phyloP scores from a whole-genome alignment of 768 basidiomycete species.

The Dentipellis fragilis region DNA sequence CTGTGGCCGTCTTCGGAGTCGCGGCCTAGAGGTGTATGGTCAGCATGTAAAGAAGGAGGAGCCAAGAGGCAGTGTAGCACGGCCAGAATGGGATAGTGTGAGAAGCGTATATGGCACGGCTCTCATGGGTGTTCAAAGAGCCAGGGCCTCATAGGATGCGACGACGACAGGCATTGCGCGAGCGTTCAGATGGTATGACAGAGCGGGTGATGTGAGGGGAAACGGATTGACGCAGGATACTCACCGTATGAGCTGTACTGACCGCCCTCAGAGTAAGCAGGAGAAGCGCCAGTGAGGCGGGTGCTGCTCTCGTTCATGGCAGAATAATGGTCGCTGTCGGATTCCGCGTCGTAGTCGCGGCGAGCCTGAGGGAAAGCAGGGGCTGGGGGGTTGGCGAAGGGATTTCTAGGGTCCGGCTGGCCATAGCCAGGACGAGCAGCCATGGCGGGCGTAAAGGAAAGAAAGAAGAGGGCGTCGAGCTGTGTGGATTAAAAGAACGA shows the following conservation, averaged over 20 bases:
- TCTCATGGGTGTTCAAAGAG: too few species aligned
- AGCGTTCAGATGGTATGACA: too few species aligned
- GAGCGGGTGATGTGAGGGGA: too few species aligned
- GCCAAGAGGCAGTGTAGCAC: too few species aligned
- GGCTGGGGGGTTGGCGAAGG: slow-evolving; percentile 18
- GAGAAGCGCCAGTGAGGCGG: slow-evolving; percentile 4
- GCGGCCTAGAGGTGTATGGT: slow-evolving; percentile 16
- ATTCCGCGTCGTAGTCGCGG: slow-evolving; percentile 16
- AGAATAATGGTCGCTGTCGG: slow-evolving; percentile 14
- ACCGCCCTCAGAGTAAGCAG: slow-evolving; percentile 10
- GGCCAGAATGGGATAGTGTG: too few species aligned
- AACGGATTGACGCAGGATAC: not conserved
- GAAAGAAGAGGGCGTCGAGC: slow-evolving; percentile 1
- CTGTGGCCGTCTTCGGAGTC: slow-evolving; percentile 22
- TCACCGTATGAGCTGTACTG: slow-evolving; percentile 14
- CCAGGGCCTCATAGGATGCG: too few species aligned
- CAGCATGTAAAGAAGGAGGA: not conserved
- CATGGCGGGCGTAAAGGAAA: slow-evolving; percentile 17
- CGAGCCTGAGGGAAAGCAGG: slow-evolving; percentile 15
- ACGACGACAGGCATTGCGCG: too few species aligned
- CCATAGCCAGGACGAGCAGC: slow-evolving; percentile 25
- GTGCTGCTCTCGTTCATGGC: slow-evolving; percentile 14
- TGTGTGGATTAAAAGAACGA: slow-evolving; percentile 9
- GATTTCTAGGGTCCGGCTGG: slow-evolving; percentile 22
- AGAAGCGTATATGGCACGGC: too few species aligned